These are phyloP conservation scores for Clarireedia homoeocarpa DNA, from an alignment of 2,329 filamentous ascomycete genomes.

Conservation along the genomic window DNA sequence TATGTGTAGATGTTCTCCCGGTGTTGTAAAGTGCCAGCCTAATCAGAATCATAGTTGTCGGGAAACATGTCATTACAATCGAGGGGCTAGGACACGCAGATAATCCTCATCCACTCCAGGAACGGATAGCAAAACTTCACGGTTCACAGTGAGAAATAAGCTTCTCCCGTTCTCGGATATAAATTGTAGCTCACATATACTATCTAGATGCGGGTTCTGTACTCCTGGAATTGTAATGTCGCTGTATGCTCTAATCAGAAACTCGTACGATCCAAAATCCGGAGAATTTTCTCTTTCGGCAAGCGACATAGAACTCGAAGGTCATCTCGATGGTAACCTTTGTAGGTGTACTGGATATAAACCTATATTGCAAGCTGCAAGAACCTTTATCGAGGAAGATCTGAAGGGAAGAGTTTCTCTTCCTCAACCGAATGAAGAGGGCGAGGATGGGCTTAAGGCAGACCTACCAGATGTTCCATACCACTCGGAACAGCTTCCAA, in stretches of 20 bases:
- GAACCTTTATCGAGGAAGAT: slow-evolving; percentile 59
- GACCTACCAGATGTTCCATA: slow-evolving; percentile 15
- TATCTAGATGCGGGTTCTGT: slow-evolving; percentile 52
- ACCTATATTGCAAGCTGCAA: slow-evolving; percentile 87
- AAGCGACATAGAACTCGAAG: slow-evolving; percentile 70
- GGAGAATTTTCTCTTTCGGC: slow-evolving; percentile 39
- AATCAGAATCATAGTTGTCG: slow-evolving; percentile 54
- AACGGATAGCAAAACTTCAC: slow-evolving; percentile 81
- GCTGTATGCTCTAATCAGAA: slow-evolving; percentile 81
- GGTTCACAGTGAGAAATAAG: slow-evolving; percentile 65
- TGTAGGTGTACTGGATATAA: slow-evolving; percentile 93
- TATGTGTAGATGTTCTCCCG: slow-evolving; percentile 1
- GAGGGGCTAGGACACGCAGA: slow-evolving; percentile 87
- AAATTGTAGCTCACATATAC: neutral
- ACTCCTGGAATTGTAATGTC: slow-evolving; percentile 97
- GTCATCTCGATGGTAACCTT: slow-evolving; percentile 85
- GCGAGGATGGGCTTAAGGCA: slow-evolving; percentile 30
- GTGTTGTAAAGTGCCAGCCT: neutral
- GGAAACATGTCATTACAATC: slow-evolving; percentile 94
- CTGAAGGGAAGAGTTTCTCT: slow-evolving; percentile 38
- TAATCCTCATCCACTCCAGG: slow-evolving; percentile 78
- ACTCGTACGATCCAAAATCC: slow-evolving; percentile 57
- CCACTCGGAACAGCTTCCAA: slow-evolving; percentile 15
- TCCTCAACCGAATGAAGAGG: slow-evolving; percentile 56
- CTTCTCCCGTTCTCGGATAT: neutral